phyloP scores from a whole-genome alignment of 1,284 basidiomycete species.

The Cyathus olla region DNA sequence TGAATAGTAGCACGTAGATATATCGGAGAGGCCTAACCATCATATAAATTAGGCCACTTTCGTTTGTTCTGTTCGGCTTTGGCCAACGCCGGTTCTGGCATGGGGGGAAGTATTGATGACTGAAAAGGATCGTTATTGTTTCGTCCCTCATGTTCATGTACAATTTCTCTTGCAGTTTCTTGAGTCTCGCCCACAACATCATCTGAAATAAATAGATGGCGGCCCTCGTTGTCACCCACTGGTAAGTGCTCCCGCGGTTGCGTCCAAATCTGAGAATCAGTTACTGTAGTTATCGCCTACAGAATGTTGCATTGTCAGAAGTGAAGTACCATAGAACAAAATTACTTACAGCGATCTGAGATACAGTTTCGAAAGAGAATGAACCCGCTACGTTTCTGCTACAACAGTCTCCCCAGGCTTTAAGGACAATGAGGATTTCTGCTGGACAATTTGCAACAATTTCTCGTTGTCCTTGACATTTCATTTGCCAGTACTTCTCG shows the following conservation, averaged over 20 bases:
- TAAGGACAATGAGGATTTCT: slow-evolving; percentile 50
- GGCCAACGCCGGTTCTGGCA: too few relatives aligned
- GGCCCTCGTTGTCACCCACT: neutral
- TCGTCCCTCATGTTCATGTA: too few relatives aligned
- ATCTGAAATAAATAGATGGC: too few relatives aligned
- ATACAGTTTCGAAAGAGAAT: slow-evolving; percentile 44
- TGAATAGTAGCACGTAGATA: neutral
- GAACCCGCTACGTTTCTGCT: slow-evolving; percentile 55
- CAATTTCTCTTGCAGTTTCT: too few relatives aligned
- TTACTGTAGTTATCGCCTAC: slow-evolving; percentile 29
- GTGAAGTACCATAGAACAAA: neutral
- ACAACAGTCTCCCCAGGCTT: slow-evolving; percentile 51
- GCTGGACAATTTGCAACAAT: slow-evolving; percentile 46
- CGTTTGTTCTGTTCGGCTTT: neutral
- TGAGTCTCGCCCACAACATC: too few relatives aligned
- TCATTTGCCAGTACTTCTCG: slow-evolving; percentile 59
- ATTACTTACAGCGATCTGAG: slow-evolving; percentile 50
- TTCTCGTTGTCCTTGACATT: slow-evolving; percentile 51
- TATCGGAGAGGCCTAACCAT: too few relatives aligned
- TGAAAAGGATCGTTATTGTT: too few relatives aligned
- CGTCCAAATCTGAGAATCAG: slow-evolving; percentile 39
- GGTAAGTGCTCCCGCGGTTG: neutral
- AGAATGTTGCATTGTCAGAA: neutral
- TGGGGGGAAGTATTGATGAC: too few relatives aligned
- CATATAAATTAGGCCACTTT: neutral